Conservation (phyloP, 78 protist species). For the Blattamonas nauphoetae region DNA sequence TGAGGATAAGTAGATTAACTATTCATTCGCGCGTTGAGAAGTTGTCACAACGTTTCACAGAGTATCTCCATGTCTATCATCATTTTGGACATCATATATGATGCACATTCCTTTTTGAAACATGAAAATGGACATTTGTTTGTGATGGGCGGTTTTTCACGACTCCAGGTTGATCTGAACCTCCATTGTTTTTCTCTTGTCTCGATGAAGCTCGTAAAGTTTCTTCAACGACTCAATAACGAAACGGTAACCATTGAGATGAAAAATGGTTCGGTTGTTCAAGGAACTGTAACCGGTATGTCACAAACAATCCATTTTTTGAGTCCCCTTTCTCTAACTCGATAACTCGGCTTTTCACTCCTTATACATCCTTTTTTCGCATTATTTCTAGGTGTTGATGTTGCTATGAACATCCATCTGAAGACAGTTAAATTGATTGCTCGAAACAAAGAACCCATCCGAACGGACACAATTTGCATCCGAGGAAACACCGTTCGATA, state of each 20-base stretch:
- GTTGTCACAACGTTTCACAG: no score
- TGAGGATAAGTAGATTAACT: no score
- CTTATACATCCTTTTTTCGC: neutral
- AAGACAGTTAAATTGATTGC: conserved; percentile 77
- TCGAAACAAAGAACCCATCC: conserved; percentile 73
- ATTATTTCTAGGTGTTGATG: conserved; percentile 66
- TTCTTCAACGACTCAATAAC: conserved; percentile 73
- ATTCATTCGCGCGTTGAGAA: no score
- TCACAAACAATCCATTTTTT: neutral
- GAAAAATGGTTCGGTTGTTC: conserved; percentile 89
- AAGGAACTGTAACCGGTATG: conserved; percentile 76
- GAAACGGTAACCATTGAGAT: conserved; percentile 94
- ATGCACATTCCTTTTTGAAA: no score
- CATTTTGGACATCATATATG: no score
- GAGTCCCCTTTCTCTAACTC: neutral
- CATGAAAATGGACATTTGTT: no score
- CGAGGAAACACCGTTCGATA: conserved; percentile 94
- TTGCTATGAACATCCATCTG: conserved; percentile 86
- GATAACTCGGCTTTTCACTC: neutral
- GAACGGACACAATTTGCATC: conserved; percentile 70
- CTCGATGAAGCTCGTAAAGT: conserved; percentile 37
- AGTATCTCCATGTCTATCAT: no score
- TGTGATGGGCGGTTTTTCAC: no score
- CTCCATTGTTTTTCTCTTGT: no score
- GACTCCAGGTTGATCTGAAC: no score